Evolutionary conservation across 2,329 filamentous ascomycete species (phyloP), one percentile per base, ranked within the genome.

Genomic region (Fusarium hainanense): DNA sequence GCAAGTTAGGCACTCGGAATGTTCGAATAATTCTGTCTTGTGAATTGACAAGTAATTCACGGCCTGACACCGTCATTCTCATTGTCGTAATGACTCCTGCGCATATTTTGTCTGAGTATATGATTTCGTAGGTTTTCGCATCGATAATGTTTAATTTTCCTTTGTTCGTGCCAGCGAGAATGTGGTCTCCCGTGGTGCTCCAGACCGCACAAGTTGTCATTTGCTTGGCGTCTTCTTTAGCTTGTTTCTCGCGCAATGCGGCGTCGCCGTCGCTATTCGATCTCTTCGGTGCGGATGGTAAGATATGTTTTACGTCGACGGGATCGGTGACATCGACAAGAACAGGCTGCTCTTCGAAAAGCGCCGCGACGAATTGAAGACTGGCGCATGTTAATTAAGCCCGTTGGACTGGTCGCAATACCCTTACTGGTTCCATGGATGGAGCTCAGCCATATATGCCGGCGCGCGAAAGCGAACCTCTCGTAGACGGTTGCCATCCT

Each of bases 71-170:
- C 5, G 93, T 94, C 61, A 98, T 87, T 10, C 95, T 90, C 66
- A 98, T 85, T 25, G 95, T 92, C 9, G 97, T 95, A 25, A 99
- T 92, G 9, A 97, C 92, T 32, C 94, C 94, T 72, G 89, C 90
- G 75, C 93, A 97, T 58, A 98, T 89, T 71, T 96, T 93, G 57
- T 92, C 94, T 16, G 94, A 97, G 83, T 96, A 94, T 73, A 97
- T 93, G 13, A 95, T 93, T 68, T 93, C 89, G 76, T 89, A 90
- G 0, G 93, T 93, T 66, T 88, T 87, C 4, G 92, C 91, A 74
- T 97, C 93, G 76, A 99, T 96, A 66, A 99, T 93, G 80, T 99
- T 99, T 64, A 99, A 86, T 86, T 93, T 97, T 58, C 96, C 96
- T 80, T 98, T 98, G 73, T 91, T 98, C 7, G 96, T 99, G 41